These are phyloP conservation scores for Arthrobotrys entomopaga DNA, from an alignment of 2,329 filamentous ascomycete species.

Conservation along the genomic window DNA sequence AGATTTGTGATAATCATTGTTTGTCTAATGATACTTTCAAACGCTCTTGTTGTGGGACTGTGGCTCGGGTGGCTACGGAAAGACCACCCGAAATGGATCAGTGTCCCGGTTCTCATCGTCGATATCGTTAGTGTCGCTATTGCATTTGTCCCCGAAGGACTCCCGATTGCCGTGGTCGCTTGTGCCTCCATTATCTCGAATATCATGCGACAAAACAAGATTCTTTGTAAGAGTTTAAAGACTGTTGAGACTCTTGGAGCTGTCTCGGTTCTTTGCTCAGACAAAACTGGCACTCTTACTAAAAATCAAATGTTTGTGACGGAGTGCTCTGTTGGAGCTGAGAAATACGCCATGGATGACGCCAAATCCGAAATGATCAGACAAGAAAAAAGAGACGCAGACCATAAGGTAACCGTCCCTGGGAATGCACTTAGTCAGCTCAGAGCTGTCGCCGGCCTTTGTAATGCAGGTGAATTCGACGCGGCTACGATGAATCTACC, in stretches of 20 bases:
- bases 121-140: slow-evolving; percentile 77
- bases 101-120: slow-evolving; percentile 76
- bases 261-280: slow-evolving; percentile 76
- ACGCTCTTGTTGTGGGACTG: slow-evolving; percentile 72
- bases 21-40: slow-evolving; percentile 73
- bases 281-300: slow-evolving; percentile 76
- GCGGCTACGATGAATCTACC: slow-evolving; percentile 71
- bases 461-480: slow-evolving; percentile 81
- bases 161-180: slow-evolving; percentile 75
- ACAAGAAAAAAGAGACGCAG: slow-evolving; percentile 57
- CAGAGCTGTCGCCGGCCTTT: slow-evolving; percentile 72
- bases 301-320: slow-evolving; percentile 80
- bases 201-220: slow-evolving; percentile 79
- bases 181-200: slow-evolving; percentile 80
- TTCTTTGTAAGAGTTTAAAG: slow-evolving; percentile 81
- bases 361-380: slow-evolving; percentile 46
- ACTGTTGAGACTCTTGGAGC: slow-evolving; percentile 76
- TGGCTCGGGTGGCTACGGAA: slow-evolving; percentile 78
- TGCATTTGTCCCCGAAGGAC: slow-evolving; percentile 79
- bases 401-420: slow-evolving; percentile 22
- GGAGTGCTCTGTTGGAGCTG: slow-evolving; percentile 69
- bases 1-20: slow-evolving; percentile 78
- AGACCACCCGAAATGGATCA: slow-evolving; percentile 75
- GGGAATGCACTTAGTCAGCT: slow-evolving; percentile 69
- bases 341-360: slow-evolving; percentile 31